Evolutionary conservation across 2,329 filamentous ascomycete species (phyloP), one percentile per base, ranked within the genome.

Genomic region (Fusarium sp.): DNA sequence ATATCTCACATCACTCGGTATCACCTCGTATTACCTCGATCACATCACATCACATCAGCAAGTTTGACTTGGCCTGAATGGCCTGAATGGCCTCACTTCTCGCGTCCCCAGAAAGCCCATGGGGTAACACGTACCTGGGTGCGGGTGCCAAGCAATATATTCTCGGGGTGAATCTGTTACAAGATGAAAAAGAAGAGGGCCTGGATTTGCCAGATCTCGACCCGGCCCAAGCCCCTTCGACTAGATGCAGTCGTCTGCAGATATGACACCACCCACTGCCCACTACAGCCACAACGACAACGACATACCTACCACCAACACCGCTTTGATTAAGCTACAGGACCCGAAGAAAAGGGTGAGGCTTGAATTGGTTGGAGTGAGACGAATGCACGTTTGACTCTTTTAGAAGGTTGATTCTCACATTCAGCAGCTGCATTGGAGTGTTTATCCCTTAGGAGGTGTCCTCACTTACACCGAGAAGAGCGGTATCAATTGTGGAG

Each of bases 181-280:
- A 60, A 44, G 42, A 64, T 23, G n/a, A 32, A 53, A 49, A 52
- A 43, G 35, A 50, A 18, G 40, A 54, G n/a, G 10, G 33, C 25
- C 33, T 71, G 63, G 37, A 47, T 66, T 62, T 69, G 74, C 62
- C 57, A 76, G 50, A 77, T 75, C 62, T 75, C 64, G 60, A 49
- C 65, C 64, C 50, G 56, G 61, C 58, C 62, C 69, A 58, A 60
- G 71, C 42, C 64, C 54, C 54, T 63, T 49, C n/a, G 64, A 43
- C 62, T 64, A 68, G 68, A 75, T 75, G 44, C 50, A 62, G 71
- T 33, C 33, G 28, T 56, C 62, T 72, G 72, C 69, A 76, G 35
- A 66, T 46, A 73, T 76, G 75, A 70, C 73, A 77, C 75, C 75
- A 77, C 75, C 53, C 49, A 64, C 56, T 44, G 58, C 53, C 63